These are phyloP conservation scores for Cystofilobasidium capitatum DNA, from an alignment of 768 basidiomycete species.

Conservation along the genomic window DNA sequence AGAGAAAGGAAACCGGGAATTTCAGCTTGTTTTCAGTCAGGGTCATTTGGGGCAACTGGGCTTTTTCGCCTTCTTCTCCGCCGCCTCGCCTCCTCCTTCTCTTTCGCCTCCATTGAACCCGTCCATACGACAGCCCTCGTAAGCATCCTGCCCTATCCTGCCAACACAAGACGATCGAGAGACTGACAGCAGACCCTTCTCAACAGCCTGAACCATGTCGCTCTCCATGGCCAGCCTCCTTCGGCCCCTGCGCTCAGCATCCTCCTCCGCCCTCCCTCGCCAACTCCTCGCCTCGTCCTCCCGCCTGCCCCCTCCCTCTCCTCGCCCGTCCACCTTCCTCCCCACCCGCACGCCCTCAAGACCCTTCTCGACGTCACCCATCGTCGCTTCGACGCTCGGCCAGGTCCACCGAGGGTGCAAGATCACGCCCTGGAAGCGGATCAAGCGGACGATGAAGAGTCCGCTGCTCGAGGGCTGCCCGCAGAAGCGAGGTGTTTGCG, in stretches of 20 bases:
- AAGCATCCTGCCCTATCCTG: too few species aligned
- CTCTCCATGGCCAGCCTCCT: too few species aligned
- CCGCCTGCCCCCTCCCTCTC: not conserved
- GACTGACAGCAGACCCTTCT: too few species aligned
- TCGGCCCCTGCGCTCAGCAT: not conserved
- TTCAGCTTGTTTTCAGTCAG: too few species aligned
- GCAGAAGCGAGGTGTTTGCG: constrained; percentile 86
- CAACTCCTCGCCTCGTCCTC: not conserved
- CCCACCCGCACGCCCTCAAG: constrained; percentile 13
- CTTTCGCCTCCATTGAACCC: too few species aligned
- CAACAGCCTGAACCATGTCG: too few species aligned
- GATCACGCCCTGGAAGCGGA: constrained; percentile 42
- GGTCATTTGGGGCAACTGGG: too few species aligned
- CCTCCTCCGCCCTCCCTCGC: not conserved
- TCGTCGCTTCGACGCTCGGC: constrained; percentile 57
- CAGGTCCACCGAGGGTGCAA: constrained; percentile 64
- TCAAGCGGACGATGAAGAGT: constrained; percentile 43
- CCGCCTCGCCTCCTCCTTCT: too few species aligned
- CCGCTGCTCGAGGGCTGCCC: constrained; percentile 71
- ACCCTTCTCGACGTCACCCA: constrained; percentile 29
- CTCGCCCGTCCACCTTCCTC: not conserved
- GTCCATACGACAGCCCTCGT: too few species aligned
- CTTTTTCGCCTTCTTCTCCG: too few species aligned
- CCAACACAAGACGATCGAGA: too few species aligned
- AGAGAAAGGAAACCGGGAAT: too few species aligned